These are phyloP conservation scores for Leccinum broughii DNA, from an alignment of 768 basidiomycete species.

Conservation along the genomic window DNA sequence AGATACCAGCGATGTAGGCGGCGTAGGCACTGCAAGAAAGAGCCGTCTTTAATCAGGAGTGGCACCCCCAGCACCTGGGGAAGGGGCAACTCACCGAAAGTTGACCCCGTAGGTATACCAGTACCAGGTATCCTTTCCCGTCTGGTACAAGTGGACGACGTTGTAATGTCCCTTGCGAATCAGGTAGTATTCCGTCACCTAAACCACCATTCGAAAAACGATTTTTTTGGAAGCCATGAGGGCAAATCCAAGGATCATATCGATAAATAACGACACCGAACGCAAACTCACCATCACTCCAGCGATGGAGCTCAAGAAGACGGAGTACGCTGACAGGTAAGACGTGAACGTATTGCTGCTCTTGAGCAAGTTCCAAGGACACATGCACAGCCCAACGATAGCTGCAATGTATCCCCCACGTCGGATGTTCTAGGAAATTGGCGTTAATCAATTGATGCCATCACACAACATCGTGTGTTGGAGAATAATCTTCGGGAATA, in stretches of 20 bases:
- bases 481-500: conserved; percentile 2
- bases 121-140: conserved; percentile 63
- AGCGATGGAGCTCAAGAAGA: conserved; percentile 78
- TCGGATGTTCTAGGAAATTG: conserved; percentile 62
- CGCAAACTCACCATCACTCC: conserved; percentile 64
- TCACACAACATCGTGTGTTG: conserved; percentile 1
- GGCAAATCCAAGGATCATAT: neutral
- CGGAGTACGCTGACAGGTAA: conserved; percentile 80
- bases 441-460: conserved; percentile 2
- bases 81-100: conserved; percentile 46
- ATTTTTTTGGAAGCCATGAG: neutral
- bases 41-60: conserved; percentile 1
- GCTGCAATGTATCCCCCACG: conserved; percentile 85
- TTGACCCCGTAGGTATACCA: conserved; percentile 75
- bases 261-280: neutral
- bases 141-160: conserved; percentile 69
- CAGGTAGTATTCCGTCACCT: conserved; percentile 81
- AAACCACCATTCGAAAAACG: neutral
- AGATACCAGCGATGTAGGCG: conserved; percentile 70
- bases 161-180: conserved; percentile 69
- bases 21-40: conserved; percentile 51
- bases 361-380: conserved; percentile 76
- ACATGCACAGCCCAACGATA: conserved; percentile 71
- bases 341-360: conserved; percentile 75
- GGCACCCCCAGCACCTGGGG: neutral